Conservation (phyloP, 2,329 filamentous ascomycete species). For the Apiospora arundinis region DNA sequence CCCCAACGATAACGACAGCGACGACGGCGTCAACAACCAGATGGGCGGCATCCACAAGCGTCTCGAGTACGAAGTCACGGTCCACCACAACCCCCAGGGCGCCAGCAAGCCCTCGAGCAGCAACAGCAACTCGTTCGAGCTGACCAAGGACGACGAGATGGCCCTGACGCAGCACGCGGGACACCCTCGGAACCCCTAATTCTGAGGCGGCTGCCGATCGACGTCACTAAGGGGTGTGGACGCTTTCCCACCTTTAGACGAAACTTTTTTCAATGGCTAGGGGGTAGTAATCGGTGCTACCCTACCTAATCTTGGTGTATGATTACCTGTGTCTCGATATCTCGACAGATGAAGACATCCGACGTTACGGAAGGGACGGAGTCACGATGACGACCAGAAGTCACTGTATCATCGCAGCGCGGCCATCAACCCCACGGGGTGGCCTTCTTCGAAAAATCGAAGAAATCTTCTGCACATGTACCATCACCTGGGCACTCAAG, state of each 20-base stretch:
- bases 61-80: constrained; percentile 24
- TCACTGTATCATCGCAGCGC: neutral
- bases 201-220: neutral
- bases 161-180: constrained; percentile 18
- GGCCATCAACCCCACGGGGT: neutral
- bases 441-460: neutral
- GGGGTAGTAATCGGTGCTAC: neutral
- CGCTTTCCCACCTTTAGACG: neutral
- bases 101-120: constrained; percentile 12
- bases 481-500: neutral
- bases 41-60: constrained; percentile 23
- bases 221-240: neutral
- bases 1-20: constrained; percentile 44
- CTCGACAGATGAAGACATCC: neutral
- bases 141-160: constrained; percentile 49
- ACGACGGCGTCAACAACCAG: constrained; percentile 33
- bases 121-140: constrained; percentile 46
- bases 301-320: neutral
- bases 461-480: neutral
- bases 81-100: constrained; percentile 17
- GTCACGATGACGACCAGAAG: neutral
- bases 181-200: neutral
- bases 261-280: no score
- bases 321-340: neutral
- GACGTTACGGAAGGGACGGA: neutral